Percentiles rank a stretch among this genome's conserved stretches.
Evolutionary conservation across 2,329 filamentous ascomycete genomes (phyloP).

Genomic region (Xylogone sp.): DNA sequence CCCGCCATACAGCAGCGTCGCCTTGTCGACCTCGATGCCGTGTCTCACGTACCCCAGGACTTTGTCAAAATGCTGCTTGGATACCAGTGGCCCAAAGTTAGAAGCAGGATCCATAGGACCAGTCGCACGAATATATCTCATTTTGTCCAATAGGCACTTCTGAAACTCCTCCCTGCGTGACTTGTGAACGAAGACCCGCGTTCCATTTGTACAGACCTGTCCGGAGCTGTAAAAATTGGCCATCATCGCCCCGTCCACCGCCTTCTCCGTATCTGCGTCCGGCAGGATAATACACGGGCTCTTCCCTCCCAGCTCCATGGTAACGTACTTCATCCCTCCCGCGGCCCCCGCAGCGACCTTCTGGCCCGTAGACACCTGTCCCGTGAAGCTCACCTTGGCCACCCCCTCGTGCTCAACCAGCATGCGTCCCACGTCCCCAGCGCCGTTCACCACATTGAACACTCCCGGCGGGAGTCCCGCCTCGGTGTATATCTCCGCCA

Average conservation of each 20-base stretch:
- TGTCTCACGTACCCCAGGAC: constrained; percentile 73
- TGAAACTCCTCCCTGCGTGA: constrained; percentile 66
- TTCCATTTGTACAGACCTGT: constrained; percentile 92
- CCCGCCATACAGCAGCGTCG: constrained; percentile 71
- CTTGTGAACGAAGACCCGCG: constrained; percentile 75
- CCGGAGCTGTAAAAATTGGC: constrained; percentile 91
- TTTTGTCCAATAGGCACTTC: constrained; percentile 63
- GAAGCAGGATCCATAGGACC: constrained; percentile 67
- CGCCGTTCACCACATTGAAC: constrained; percentile 83
- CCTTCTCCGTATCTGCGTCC: constrained; percentile 72
- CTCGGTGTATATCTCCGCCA: constrained; percentile 73
- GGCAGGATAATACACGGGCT: constrained; percentile 76
- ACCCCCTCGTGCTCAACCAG: constrained; percentile 69
- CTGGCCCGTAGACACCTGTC: constrained; percentile 77
- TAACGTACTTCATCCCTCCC: constrained; percentile 81
- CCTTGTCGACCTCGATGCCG: constrained; percentile 69
- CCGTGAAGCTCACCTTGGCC: constrained; percentile 86
- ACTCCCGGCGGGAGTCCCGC: constrained; percentile 78
- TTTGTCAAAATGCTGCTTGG: constrained; percentile 69
- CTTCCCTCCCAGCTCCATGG: constrained; percentile 90
- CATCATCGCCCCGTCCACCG: constrained; percentile 89
- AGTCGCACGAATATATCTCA: constrained; percentile 66
- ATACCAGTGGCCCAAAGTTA: constrained; percentile 84
- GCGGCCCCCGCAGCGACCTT: constrained; percentile 77
- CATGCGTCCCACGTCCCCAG: constrained; percentile 71